Percentiles rank a stretch among this genome's conserved stretches.
phyloP scores from a whole-genome alignment of 768 basidiomycete species.

The Boletus sp. region DNA sequence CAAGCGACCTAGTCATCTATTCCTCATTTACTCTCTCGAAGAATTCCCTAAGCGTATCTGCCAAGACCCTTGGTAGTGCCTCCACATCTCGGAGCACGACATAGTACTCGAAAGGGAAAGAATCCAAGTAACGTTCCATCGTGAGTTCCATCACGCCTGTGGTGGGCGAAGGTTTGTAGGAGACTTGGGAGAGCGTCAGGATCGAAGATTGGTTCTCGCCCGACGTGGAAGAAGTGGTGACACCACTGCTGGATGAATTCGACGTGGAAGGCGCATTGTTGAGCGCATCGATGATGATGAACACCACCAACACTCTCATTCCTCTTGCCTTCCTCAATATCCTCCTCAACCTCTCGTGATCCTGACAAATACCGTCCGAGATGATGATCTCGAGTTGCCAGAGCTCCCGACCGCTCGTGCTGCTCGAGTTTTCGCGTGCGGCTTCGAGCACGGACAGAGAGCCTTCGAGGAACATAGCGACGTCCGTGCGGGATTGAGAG shows the following conservation, averaged over 20 bases:
- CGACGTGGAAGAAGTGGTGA: constrained; percentile 14
- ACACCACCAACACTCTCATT: constrained; percentile 92
- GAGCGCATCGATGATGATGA: constrained; percentile 91
- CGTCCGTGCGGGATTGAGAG: constrained; percentile 86
- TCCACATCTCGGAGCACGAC: constrained; percentile 91
- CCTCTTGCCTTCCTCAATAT: constrained; percentile 83
- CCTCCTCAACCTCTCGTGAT: constrained; percentile 81
- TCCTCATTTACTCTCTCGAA: constrained; percentile 82
- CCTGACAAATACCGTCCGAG: constrained; percentile 98
- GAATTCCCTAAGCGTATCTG: constrained; percentile 88
- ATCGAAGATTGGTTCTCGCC: constrained; percentile 65
- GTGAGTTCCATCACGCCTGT: constrained; percentile 80
- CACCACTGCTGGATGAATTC: constrained; percentile 5
- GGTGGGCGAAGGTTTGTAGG: constrained; percentile 56
- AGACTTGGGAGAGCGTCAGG: constrained; percentile 87
- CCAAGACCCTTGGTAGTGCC: constrained; percentile 85
- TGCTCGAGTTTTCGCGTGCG: constrained; percentile 65
- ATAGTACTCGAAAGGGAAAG: constrained; percentile 98
- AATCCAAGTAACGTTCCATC: constrained; percentile 87
- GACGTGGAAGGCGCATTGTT: constrained; percentile 41
- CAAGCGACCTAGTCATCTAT: constrained; percentile 4
- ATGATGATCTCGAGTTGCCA: constrained; percentile 99
- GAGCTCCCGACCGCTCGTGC: constrained; percentile 70
- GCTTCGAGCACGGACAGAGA: constrained; percentile 72
- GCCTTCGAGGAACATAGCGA: constrained; percentile 75